These are phyloP conservation scores for Pleurotus djamor DNA, from an alignment of 768 basidiomycete genomes.

Conservation along the genomic window DNA sequence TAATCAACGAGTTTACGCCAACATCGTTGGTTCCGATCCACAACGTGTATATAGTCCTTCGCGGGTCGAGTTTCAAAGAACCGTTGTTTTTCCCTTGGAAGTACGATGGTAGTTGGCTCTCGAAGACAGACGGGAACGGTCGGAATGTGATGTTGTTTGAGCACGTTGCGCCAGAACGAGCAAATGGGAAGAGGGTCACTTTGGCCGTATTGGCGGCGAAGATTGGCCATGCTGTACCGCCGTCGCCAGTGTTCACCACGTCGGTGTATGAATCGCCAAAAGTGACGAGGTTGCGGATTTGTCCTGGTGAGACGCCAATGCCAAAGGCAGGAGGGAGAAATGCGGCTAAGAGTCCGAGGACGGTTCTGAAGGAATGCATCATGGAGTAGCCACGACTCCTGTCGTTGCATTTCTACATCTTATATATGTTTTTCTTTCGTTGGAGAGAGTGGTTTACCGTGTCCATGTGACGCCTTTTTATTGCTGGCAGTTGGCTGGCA, in stretches of 20 bases:
- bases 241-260: constrained; percentile 19
- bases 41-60: constrained; percentile 44
- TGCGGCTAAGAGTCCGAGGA: constrained; percentile 19
- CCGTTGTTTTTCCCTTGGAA: constrained; percentile 23
- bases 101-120: constrained; percentile 34
- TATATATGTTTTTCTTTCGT: no score
- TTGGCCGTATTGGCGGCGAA: constrained; percentile 39
- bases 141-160: constrained; percentile 38
- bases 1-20: constrained; percentile 35
- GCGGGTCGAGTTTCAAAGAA: constrained; percentile 18
- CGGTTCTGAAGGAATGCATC: background rate
- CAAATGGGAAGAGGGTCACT: constrained; percentile 40
- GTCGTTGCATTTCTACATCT: no score
- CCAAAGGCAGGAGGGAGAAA: background rate
- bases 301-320: constrained; percentile 11
- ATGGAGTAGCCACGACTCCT: background rate
- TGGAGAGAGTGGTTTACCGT: no score
- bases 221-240: constrained; percentile 39
- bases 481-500: no score
- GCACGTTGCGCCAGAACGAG: constrained; percentile 44
- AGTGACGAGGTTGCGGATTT: constrained; percentile 42
- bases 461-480: no score
- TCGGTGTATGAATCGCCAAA: constrained; percentile 54
- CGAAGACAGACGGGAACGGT: constrained; percentile 37
- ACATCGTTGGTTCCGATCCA: constrained; percentile 57